Percentiles rank a stretch among this genome's conserved stretches.
Conservation (phyloP, 164 flowering plant genomes). For the Santalum album region DNA sequence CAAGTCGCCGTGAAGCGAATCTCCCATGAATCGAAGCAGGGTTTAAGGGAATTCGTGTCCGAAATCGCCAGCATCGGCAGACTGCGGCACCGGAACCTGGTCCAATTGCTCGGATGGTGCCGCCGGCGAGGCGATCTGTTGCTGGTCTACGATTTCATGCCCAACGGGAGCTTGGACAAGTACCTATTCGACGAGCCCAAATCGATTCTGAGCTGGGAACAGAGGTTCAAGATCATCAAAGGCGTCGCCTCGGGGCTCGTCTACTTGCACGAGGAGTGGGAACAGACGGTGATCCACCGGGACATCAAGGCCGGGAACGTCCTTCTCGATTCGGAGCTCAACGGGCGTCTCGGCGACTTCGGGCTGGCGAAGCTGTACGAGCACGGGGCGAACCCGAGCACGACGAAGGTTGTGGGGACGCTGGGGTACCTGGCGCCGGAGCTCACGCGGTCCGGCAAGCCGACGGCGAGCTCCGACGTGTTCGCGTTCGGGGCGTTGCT, state of each 20-base stretch:
- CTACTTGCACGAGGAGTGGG: constrained; percentile 67
- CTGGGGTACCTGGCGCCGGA: constrained; percentile 70
- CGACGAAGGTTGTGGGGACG: constrained; percentile 59
- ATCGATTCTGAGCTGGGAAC: constrained; percentile 42
- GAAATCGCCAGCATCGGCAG: constrained; percentile 65
- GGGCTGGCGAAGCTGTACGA: constrained; percentile 59
- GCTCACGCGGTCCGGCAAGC: constrained; percentile 50
- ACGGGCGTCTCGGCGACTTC: constrained; percentile 52
- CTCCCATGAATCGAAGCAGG: constrained; percentile 52
- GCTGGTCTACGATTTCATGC: constrained; percentile 69
- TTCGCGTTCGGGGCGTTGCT: constrained; percentile 57
- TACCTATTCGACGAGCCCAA: constrained; percentile 36
- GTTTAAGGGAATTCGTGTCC: constrained; percentile 46
- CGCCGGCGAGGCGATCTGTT: constrained; percentile 44
- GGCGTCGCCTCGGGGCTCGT: constrained; percentile 58
- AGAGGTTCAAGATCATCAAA: constrained; percentile 54
- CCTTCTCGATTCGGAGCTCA: constrained; percentile 46
- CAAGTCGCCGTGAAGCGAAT: constrained; percentile 68
- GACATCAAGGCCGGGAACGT: constrained; percentile 61
- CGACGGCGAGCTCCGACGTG: constrained; percentile 49
- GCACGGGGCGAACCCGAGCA: constrained; percentile 39
- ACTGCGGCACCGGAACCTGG: constrained; percentile 64
- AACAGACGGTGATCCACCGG: constrained; percentile 58
- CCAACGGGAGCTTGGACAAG: constrained; percentile 75
- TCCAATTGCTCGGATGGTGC: constrained; percentile 66